Evolutionary conservation across 495 filamentous ascomycete genomes (phyloP).

Genomic region (Penicillium bialowiezense): DNA sequence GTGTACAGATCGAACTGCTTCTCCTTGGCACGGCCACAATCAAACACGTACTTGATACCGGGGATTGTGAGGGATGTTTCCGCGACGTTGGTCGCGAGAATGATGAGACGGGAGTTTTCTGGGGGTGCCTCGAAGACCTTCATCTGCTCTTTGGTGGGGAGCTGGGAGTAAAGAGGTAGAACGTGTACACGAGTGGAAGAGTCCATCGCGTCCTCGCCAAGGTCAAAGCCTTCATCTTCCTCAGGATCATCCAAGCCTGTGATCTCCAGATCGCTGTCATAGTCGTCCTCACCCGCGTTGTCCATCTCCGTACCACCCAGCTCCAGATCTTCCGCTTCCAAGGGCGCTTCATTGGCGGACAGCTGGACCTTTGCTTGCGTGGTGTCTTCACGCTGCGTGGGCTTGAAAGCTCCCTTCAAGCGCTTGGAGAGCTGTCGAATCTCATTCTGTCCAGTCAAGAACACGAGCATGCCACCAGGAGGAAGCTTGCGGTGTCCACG

Average conservation of each 20-base stretch:
- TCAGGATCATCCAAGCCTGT: conserved; percentile 48
- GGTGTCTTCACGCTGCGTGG: conserved; percentile 50
- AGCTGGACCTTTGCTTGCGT: conserved; percentile 66
- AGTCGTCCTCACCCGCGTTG: conserved; percentile 39
- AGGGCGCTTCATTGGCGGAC: conserved; percentile 70
- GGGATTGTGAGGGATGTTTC: conserved; percentile 97
- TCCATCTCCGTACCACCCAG: conserved; percentile 60
- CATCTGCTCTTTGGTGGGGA: conserved; percentile 91
- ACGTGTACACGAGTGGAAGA: conserved; percentile 75
- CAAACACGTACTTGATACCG: conserved; percentile 93
- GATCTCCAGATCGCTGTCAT: conserved; percentile 45
- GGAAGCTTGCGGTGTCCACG: conserved; percentile 89
- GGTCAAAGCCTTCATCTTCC: conserved; percentile 58
- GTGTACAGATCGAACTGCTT: conserved; percentile 78
- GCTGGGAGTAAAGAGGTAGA: conserved; percentile 86
- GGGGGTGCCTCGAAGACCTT: conserved; percentile 89
- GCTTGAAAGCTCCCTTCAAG: conserved; percentile 68
- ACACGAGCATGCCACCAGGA: conserved; percentile 89
- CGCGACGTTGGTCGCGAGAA: conserved; percentile 94
- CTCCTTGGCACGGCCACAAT: conserved; percentile 89
- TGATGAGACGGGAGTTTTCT: conserved; percentile 78
- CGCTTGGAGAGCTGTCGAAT: conserved; percentile 75
- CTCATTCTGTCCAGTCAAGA: conserved; percentile 91
- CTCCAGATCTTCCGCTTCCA: conserved; percentile 87
- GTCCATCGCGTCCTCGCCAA: conserved; percentile 59